phyloP scores from a whole-genome alignment of 306 rosid species.

The Luffa acutangula region DNA sequence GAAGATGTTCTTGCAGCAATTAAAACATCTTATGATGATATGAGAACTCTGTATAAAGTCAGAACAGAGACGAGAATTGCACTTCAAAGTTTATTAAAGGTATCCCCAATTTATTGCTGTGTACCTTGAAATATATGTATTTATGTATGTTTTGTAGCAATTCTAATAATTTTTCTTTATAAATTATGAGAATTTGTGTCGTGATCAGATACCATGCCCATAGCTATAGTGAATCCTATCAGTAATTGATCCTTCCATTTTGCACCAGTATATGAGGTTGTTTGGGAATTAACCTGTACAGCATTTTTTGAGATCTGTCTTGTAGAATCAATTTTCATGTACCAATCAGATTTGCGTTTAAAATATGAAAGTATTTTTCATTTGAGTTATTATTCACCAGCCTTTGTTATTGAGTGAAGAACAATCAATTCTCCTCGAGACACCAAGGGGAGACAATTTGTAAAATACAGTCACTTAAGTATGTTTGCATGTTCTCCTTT shows the following conservation, averaged over 20 bases:
- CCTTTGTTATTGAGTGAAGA: not conserved
- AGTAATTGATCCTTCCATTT: not conserved
- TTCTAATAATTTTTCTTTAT: not conserved
- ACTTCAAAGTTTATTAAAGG: slow-evolving; percentile 71
- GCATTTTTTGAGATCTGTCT: not conserved
- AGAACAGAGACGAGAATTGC: slow-evolving; percentile 75
- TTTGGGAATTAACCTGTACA: not conserved
- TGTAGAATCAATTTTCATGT: not conserved
- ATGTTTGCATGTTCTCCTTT: not conserved
- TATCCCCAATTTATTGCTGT: slow-evolving; percentile 10
- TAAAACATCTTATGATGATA: slow-evolving; percentile 39
- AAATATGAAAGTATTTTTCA: not conserved
- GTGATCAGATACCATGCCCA: not conserved
- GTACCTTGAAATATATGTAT: not conserved
- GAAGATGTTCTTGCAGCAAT: slow-evolving; percentile 47
- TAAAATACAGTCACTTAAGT: not conserved
- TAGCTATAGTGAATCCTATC: not conserved
- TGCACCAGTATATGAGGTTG: not conserved
- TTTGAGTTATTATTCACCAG: not conserved
- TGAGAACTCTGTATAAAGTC: slow-evolving; percentile 62
- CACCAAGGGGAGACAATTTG: not conserved
- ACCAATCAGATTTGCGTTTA: not conserved
- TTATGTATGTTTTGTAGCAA: not conserved
- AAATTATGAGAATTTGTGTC: not conserved
- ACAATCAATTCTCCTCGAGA: not conserved